Evolutionary conservation across 75 land plant genomes (phyloP).

Genomic region (Chamaecyparis obtusa): DNA sequence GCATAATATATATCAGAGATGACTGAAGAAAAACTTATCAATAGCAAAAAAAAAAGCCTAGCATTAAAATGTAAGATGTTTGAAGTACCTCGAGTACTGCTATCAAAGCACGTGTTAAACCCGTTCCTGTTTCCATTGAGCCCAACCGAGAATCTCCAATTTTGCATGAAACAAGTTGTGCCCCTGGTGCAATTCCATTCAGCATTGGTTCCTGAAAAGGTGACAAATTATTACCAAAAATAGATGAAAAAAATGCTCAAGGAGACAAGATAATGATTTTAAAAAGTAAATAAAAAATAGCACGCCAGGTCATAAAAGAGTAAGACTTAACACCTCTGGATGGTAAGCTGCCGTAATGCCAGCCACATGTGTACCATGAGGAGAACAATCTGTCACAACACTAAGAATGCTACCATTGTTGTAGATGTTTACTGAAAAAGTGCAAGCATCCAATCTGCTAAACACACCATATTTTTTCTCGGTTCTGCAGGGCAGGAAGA

Average conservation of each 20-base stretch:
- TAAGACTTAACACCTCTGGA: constrained; percentile 51
- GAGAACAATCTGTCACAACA: constrained; percentile 96
- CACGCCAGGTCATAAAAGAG: neutral
- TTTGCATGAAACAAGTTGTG: constrained; percentile 94
- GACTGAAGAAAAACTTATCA: neutral
- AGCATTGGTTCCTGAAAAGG: constrained; percentile 75
- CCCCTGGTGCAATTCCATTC: constrained; percentile 99
- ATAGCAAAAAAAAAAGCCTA: neutral
- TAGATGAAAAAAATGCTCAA: neutral
- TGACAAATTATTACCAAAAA: neutral
- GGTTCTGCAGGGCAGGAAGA: constrained; percentile 53
- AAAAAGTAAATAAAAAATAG: neutral
- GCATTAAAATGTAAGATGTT: neutral
- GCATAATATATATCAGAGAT: neutral
- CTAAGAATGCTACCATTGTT: constrained; percentile 91
- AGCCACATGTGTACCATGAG: constrained; percentile 99
- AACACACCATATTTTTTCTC: constrained; percentile 86
- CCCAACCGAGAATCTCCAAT: constrained; percentile 96
- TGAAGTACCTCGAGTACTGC: constrained; percentile 85
- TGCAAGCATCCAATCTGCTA: constrained; percentile 91
- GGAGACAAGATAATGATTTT: neutral
- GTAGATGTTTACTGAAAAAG: constrained; percentile 79
- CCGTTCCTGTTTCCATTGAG: constrained; percentile 99
- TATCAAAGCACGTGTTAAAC: constrained; percentile 85
- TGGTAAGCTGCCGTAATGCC: constrained; percentile 95